Base-by-base conservation (phyloP, 2,329 filamentous ascomycete genomes). In the Onygena corvina region DNA sequence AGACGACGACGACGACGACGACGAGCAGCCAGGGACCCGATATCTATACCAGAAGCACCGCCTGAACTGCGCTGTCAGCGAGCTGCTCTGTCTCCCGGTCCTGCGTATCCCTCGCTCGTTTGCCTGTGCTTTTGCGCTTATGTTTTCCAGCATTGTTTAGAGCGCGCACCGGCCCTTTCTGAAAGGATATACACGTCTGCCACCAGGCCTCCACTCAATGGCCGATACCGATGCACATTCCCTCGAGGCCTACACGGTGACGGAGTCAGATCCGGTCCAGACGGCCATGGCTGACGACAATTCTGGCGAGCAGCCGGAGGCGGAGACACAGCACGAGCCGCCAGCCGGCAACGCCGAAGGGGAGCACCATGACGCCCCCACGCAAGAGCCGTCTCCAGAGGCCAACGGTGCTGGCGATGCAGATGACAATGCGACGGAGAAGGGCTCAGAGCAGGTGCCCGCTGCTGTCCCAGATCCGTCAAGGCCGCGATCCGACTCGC, bases 401-500 rank as follows among this genome's bases (percentile, higher is more conserved):
- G 20, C 18, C 20, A 4, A 9, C 4, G 36, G 3, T 21, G 36
- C 36, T 23, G 36, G n/a, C 25, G 36, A 8, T n/a, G 36, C 27
- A 40, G 36, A 14, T 23, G 36, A 40, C 36, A 40, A 40, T 40
- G 36, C 36, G 11, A 40, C 18, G 20, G 9, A 23, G 11, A 40
- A 12, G n/a, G 36, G 9, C 1, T 40, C 36, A 23, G 36, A 40
- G 12, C 36, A 40, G 36, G 11, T 18, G n/a, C 36, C 36, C 25
- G 18, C 36, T 11, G 36, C 25, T 12, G 36, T 40, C 12, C 21
- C 20, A 23, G 36, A 40, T 3, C 36, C 21, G 9, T 31, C 27
- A 23, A 44, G 50, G 44, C 20, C 46, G 23, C 71, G 78, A 51
- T 80, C 79, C 12, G 77, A 80, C 62, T 81, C 78, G 25, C 71